These are phyloP conservation scores for Quercus glauca DNA, from an alignment of 306 rosid genomes.

Conservation along the genomic window DNA sequence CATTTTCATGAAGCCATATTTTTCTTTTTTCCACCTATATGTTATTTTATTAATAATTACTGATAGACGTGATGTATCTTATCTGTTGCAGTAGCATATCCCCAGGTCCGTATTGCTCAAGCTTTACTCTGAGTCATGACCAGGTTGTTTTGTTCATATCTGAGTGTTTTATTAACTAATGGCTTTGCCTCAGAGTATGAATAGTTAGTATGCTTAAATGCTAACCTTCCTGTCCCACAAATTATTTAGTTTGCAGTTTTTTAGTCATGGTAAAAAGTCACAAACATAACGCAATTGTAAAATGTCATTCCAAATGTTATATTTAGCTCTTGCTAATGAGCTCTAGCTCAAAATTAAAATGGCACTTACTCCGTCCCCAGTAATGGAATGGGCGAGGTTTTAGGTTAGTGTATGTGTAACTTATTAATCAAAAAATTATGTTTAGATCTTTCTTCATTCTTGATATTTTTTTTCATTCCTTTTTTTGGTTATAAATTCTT, in stretches of 20 bases:
- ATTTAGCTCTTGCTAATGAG: not conserved
- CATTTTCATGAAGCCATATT: not conserved
- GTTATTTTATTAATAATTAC: conserved; percentile 24
- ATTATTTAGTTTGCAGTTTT: not conserved
- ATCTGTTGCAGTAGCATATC: conserved; percentile 52
- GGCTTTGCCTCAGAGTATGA: not conserved
- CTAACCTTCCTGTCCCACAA: not conserved
- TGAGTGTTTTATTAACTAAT: conserved; percentile 7
- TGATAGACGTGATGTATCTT: conserved; percentile 21
- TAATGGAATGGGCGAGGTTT: no score
- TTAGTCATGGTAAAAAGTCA: not conserved
- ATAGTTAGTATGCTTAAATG: not conserved
- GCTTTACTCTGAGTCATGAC: not conserved
- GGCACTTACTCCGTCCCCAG: no score
- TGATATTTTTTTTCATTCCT: not conserved
- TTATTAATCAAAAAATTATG: not conserved
- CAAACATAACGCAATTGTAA: not conserved
- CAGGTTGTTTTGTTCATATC: conserved; percentile 21
- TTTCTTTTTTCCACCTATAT: conserved; percentile 13
- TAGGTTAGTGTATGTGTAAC: no score
- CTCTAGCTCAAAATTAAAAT: no score
- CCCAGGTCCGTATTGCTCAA: conserved; percentile 74
- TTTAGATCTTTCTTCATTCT: not conserved
- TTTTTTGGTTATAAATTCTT: not conserved
- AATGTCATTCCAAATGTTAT: not conserved